A percentile compares a stretch with the other conserved stretches of the same genome.
phyloP scores from a whole-genome alignment of 129 eudicot genomes.

The Saussurea involucrata region DNA sequence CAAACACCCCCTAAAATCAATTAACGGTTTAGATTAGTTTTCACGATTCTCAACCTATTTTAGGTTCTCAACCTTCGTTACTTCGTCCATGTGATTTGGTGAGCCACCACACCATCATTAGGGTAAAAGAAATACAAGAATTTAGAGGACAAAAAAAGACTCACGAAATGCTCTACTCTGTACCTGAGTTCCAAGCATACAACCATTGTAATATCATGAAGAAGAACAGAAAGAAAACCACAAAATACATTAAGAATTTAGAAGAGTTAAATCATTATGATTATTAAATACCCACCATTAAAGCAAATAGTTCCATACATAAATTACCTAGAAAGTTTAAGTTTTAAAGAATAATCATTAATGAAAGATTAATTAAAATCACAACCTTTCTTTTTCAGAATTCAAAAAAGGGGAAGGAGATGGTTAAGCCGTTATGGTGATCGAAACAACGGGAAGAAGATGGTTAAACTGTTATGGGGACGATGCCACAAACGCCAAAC shows the following conservation, averaged over 20 bases:
- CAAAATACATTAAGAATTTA: neutral
- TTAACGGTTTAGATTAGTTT: too few relatives aligned
- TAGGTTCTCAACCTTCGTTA: too few relatives aligned
- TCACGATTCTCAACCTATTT: too few relatives aligned
- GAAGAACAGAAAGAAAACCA: neutral
- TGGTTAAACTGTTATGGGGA: too few relatives aligned
- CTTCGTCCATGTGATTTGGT: too few relatives aligned
- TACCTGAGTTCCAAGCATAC: conserved; percentile 12
- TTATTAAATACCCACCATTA: conserved; percentile 7
- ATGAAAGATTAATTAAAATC: conserved; percentile 1
- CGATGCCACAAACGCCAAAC: too few relatives aligned
- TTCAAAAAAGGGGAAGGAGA: conserved; percentile 20
- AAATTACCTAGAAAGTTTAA: neutral
- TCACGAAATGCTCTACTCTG: conserved; percentile 1
- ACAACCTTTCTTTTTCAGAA: conserved; percentile 22
- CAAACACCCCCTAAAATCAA: too few relatives aligned
- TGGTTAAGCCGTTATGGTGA: too few relatives aligned
- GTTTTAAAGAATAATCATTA: neutral
- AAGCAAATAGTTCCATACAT: conserved; percentile 15
- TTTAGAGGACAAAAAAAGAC: neutral
- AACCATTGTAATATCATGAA: conserved; percentile 20
- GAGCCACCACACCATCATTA: too few relatives aligned
- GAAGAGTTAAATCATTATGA: conserved; percentile 4
- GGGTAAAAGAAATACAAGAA: too few relatives aligned
- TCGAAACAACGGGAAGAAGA: too few relatives aligned